Evolutionary conservation across 2,329 filamentous ascomycete genomes (phyloP).

Genomic region (Calonectria multiphialidica): DNA sequence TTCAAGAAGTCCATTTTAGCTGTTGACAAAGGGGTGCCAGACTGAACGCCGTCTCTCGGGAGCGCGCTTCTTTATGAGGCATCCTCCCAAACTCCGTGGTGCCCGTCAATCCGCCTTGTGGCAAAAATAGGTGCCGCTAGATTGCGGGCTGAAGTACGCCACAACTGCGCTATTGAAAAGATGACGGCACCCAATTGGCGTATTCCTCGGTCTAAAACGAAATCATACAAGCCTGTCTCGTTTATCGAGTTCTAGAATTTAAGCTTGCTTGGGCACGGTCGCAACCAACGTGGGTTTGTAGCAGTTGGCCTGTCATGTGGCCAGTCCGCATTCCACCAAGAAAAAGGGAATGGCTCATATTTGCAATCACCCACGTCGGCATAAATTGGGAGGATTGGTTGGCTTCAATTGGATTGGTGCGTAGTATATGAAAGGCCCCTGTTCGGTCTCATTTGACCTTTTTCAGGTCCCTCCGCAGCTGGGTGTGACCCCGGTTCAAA

Average conservation of each 20-base stretch:
- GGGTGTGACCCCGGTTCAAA: too few relatives aligned
- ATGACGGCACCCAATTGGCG: not conserved
- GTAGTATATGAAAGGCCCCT: too few relatives aligned
- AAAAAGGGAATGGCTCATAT: not conserved
- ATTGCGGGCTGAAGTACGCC: not conserved
- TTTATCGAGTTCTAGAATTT: slow-evolving; percentile 1
- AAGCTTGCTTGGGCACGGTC: not conserved
- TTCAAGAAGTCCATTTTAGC: slow-evolving; percentile 16
- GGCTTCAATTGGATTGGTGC: too few relatives aligned
- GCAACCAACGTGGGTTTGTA: not conserved
- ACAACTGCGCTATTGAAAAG: slow-evolving; percentile 2
- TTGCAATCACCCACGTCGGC: too few relatives aligned
- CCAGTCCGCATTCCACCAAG: not conserved
- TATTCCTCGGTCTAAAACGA: not conserved
- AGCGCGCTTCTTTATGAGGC: not conserved
- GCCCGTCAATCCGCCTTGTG: not conserved
- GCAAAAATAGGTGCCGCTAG: not conserved
- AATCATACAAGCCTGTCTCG: not conserved
- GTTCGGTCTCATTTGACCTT: too few relatives aligned
- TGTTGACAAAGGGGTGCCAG: not conserved
- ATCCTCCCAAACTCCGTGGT: not conserved
- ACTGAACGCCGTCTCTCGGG: not conserved
- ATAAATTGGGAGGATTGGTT: too few relatives aligned
- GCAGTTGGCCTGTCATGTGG: not conserved
- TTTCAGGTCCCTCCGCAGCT: too few relatives aligned